Evolutionary conservation across 2,329 filamentous ascomycete genomes (phyloP), one percentile per base, ranked within the genome.

Genomic region (Botrytis sinoallii): DNA sequence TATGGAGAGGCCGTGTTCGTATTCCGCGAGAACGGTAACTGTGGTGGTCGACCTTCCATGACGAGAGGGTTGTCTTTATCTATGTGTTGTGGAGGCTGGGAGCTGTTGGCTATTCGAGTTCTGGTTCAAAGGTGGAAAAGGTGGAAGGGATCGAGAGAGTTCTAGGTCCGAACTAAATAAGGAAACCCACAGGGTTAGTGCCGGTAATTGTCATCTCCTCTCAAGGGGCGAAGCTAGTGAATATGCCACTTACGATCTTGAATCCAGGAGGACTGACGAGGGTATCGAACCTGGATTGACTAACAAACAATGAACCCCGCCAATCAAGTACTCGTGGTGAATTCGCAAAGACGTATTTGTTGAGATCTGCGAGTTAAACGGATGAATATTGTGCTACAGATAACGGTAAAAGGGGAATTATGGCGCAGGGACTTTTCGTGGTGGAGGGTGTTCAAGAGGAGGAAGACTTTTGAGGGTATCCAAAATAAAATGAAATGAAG

Each of bases 41-140:
- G 79, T 18, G 76, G 76, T 29, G 76, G 77, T 77, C 80, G 77
- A 77, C 79, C 78, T 77, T 81, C 80, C 81, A 82, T 82, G 67
- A 74, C 80, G 52, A 42, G 35, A 38, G 22, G 48, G 42, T 67
- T 57, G 10, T 42, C 25, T 57, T 67, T 57, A 6, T 42, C 25
- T 57, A 42, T 57, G n/a, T 42, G 18, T 32, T 42, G 42, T 68
- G 48, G 38, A 57, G 29, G 52, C 16, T 9, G 12, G 1, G 35
- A 68, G 52, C 12, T 10, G 16, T 29, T 57, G n/a, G 52, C 12
- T 10, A 22, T 40, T 44, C 18, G 46, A 55, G 25, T 7, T 68
- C 4, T 40, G 46, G 4, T 46, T 29, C 18, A 35, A 35, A 25
- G 42, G 63, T 32, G 52, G 52, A 57, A 57, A 14, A 18, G 12